phyloP scores from a whole-genome alignment of 257 asterid genomes.

The Solanum lignicaule region DNA sequence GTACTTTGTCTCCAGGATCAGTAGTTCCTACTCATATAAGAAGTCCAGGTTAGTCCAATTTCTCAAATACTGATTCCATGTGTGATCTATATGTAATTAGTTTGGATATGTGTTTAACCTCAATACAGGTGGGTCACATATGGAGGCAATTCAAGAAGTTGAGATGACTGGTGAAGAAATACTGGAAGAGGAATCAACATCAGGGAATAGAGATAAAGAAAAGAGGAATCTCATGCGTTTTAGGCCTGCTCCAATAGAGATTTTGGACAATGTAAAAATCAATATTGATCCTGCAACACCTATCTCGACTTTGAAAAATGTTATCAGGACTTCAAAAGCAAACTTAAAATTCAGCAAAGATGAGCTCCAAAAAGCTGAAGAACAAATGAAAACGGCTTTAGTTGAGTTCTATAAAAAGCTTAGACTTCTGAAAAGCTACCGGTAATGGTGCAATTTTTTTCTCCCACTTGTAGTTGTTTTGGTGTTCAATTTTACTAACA shows the following conservation, averaged over 20 bases:
- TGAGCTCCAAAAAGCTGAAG: slow-evolving; percentile 55
- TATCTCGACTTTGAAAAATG: slow-evolving; percentile 41
- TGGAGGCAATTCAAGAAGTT: slow-evolving; percentile 58
- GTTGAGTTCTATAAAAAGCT: slow-evolving; percentile 52
- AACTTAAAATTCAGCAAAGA: slow-evolving; percentile 44
- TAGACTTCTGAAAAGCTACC: slow-evolving; percentile 50
- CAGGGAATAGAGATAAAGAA: neutral
- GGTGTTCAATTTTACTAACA: neutral
- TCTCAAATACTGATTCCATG: neutral
- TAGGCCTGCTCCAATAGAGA: slow-evolving; percentile 37
- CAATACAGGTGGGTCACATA: slow-evolving; percentile 14
- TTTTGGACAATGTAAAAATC: slow-evolving; percentile 52
- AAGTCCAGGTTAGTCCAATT: slow-evolving; percentile 33
- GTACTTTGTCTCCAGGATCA: slow-evolving; percentile 19
- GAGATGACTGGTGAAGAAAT: slow-evolving; percentile 37
- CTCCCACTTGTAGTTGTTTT: neutral
- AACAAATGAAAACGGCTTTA: slow-evolving; percentile 43
- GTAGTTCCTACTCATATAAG: slow-evolving; percentile 20
- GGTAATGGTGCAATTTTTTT: slow-evolving; percentile 17
- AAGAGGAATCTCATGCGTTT: slow-evolving; percentile 3
- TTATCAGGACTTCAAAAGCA: slow-evolving; percentile 24
- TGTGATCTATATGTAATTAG: neutral
- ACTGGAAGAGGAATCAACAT: neutral
- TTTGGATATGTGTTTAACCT: neutral
- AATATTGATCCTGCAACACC: slow-evolving; percentile 64